Conservation (phyloP, 257 asterid species). For the Forsythia suspensa region DNA sequence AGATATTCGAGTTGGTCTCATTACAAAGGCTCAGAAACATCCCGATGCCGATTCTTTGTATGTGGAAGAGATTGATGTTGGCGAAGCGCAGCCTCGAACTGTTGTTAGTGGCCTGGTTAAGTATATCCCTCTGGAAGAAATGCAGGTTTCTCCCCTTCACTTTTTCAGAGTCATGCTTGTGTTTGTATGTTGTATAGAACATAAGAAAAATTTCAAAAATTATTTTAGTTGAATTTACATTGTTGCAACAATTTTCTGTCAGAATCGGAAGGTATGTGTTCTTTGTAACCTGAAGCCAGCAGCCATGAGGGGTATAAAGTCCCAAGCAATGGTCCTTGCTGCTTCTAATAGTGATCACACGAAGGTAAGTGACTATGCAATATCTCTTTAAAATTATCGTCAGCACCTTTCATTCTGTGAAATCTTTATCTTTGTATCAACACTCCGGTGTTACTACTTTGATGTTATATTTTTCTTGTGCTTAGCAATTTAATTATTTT, state of each 20-base stretch:
- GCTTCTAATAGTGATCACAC: conserved; percentile 75
- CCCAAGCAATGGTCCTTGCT: conserved; percentile 98
- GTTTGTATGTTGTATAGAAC: neutral
- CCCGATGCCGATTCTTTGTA: conserved; percentile 91
- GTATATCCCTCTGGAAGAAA: conserved; percentile 81
- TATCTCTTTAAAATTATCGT: neutral
- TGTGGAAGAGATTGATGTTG: conserved; percentile 98
- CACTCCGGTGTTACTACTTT: neutral
- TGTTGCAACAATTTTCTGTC: conserved; percentile 17
- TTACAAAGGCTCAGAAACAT: conserved; percentile 79
- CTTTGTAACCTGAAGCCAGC: conserved; percentile 98
- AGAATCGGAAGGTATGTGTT: conserved; percentile 96
- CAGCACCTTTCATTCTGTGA: neutral
- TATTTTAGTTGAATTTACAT: conserved; percentile 2
- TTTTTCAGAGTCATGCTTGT: conserved; percentile 6
- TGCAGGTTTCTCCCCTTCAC: conserved; percentile 63
- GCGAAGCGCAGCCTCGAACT: conserved; percentile 84
- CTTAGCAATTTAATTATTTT: neutral
- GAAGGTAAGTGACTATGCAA: conserved; percentile 46
- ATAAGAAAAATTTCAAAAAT: neutral
- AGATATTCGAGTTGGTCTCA: conserved; percentile 92
- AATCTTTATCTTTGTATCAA: neutral
- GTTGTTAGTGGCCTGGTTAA: conserved; percentile 99
- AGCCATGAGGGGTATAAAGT: conserved; percentile 86
- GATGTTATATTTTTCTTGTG: neutral